Evolutionary conservation across 192 early-diverging fungal genomes (phyloP).

Genomic region (Entophlyctis helioformis): DNA sequence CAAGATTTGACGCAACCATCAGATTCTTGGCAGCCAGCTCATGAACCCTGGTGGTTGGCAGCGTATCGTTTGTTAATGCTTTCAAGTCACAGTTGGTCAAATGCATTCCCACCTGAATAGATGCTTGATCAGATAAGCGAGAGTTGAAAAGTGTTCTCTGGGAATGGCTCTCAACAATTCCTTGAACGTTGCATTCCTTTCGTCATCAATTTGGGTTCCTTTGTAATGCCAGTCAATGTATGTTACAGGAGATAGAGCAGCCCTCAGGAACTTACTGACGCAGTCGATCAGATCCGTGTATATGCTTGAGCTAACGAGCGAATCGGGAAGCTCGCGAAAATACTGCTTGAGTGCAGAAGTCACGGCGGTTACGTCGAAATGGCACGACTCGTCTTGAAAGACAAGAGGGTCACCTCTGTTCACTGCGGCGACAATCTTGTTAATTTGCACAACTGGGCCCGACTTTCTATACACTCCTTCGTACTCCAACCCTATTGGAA

Average conservation of each 20-base stretch:
- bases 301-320: slow-evolving; percentile 4
- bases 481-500: slow-evolving; percentile 10
- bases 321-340: slow-evolving; percentile 20
- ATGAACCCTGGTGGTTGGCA: no score
- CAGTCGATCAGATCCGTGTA: slow-evolving; percentile 7
- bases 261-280: background rate
- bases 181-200: background rate
- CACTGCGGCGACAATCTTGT: slow-evolving; percentile 9
- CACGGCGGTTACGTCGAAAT: slow-evolving; percentile 20
- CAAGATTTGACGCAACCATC: no score
- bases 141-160: slow-evolving; percentile 7
- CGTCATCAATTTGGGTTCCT: background rate
- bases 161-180: slow-evolving; percentile 9
- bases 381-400: background rate
- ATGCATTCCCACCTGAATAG: slow-evolving; percentile 12
- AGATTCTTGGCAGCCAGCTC: no score
- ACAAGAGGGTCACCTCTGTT: slow-evolving; percentile 11
- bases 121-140: slow-evolving; percentile 18
- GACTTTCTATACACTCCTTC: slow-evolving; percentile 29
- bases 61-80: no score
- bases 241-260: background rate
- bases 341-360: slow-evolving; percentile 22
- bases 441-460: slow-evolving; percentile 20
- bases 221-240: background rate
- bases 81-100: no score